Base-by-base conservation (phyloP, 345 rosid genomes). In the Eucalyptus sp. region DNA sequence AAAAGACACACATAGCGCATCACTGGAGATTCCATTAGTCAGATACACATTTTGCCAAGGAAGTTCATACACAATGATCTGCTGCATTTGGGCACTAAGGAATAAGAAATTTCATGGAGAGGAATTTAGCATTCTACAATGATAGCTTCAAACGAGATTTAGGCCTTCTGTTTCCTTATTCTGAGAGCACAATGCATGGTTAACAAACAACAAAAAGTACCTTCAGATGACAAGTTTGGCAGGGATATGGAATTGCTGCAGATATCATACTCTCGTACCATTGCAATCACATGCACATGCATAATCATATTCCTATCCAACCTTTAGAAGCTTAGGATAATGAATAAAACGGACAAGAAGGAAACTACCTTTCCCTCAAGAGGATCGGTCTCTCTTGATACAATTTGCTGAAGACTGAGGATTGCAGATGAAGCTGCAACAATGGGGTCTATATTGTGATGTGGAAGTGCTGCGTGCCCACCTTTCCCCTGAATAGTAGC, bases 361-460 rank as follows among this genome's bases (percentile, higher is more conserved):
- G 56, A 84, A 60, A 88, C 88, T 92, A 95, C 98, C 91, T 91
- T 92, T 48, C 96, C 93, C 50, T 95, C 93, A 3, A 95, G 96
- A 33, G 98, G 97, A 90, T 95, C 92, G 50, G 93, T 89, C 88
- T 96, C 96, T n/a, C 95, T 92, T 0, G 98, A 95, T 25, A 95
- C 95, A 84, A 96, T 94, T 91, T 94, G 97, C 88, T 95, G 98
- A 68, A 96, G 95, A 43, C 97, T 92, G 80, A 94, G 81, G 48
- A 96, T 92, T 12, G 97, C 91, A 10, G 93, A 93, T 24, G 97
- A 92, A 52, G 97, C 97, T 4, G 95, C 96, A 50, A 95, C 91
- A 90, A 96, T 93, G 10, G 98, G 96, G 86, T 96, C 97, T 86
- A 88, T 92, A 46, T 91, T 90, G 7, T 87, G 33, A 54, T 95